Percentiles rank a stretch among this genome's conserved stretches.
phyloP scores from a whole-genome alignment of 1,284 basidiomycete species.

The Ganoderma leucocontextum region DNA sequence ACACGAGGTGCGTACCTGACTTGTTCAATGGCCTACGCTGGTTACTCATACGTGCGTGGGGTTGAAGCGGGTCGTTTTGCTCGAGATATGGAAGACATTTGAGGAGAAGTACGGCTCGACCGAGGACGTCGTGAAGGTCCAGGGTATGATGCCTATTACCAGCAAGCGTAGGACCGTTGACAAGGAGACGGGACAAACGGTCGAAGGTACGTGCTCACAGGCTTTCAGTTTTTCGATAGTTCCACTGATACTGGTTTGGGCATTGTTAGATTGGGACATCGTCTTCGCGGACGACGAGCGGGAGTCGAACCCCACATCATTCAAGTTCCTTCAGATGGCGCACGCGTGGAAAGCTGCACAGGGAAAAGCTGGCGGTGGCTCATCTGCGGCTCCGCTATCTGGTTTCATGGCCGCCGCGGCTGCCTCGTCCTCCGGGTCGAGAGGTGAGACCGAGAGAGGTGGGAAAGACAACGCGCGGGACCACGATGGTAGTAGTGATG shows the following conservation, averaged over 20 bases:
- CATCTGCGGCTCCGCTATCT: conserved; percentile 33
- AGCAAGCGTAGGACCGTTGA: conserved; percentile 86
- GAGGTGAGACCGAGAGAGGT: conserved; percentile 12
- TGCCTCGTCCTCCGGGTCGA: conserved; percentile 18
- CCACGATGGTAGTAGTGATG: conserved; percentile 39
- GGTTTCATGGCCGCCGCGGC: conserved; percentile 34
- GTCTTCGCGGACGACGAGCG: conserved; percentile 95
- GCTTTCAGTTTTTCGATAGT: not conserved
- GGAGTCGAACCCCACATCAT: conserved; percentile 89
- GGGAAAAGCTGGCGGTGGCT: conserved; percentile 38
- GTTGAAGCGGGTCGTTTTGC: conserved; percentile 81
- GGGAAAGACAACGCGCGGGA: not conserved
- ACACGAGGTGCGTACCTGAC: conserved; percentile 72
- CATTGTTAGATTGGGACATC: conserved; percentile 84
- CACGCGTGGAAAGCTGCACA: conserved; percentile 83
- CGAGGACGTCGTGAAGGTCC: conserved; percentile 78
- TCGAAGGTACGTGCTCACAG: conserved; percentile 73
- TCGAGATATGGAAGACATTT: conserved; percentile 94
- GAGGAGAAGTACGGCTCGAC: conserved; percentile 82
- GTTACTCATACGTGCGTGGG: conserved; percentile 1
- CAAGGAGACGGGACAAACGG: conserved; percentile 83
- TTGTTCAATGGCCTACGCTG: conserved; percentile 11
- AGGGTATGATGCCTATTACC: conserved; percentile 91
- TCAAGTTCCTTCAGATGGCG: conserved; percentile 94
- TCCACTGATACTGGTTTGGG: conserved; percentile 52